Percentiles rank a stretch among this genome's conserved stretches.
These are phyloP conservation scores for Cyamopsis tetragonoloba DNA, from an alignment of 306 rosid species.

Conservation along the genomic window DNA sequence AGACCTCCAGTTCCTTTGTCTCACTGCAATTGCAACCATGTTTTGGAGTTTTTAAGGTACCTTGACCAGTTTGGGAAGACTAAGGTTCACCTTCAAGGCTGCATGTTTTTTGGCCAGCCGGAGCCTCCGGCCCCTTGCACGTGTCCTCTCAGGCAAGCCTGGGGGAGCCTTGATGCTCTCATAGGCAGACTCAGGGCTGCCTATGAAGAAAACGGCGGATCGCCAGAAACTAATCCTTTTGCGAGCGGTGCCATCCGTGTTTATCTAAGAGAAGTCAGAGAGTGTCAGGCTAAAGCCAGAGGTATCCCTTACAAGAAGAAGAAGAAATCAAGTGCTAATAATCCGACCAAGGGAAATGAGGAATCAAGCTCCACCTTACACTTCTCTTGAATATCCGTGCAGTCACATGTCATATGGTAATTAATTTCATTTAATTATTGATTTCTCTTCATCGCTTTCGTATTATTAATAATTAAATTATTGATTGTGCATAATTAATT, in stretches of 20 bases:
- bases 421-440: too few relatives aligned
- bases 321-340: slow-evolving; percentile 68
- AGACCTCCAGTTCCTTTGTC: slow-evolving; percentile 85
- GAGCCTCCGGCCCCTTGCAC: slow-evolving; percentile 99
- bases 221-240: slow-evolving; percentile 81
- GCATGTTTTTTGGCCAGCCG: slow-evolving; percentile 88
- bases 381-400: slow-evolving; percentile 41
- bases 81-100: slow-evolving; percentile 86
- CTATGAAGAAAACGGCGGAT: slow-evolving; percentile 89
- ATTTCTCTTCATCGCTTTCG: too few relatives aligned
- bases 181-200: slow-evolving; percentile 98
- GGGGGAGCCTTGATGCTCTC: slow-evolving; percentile 98
- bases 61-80: slow-evolving; percentile 97
- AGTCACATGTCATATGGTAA: slow-evolving; percentile 37
- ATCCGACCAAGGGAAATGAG: slow-evolving; percentile 42
- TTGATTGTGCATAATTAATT: too few relatives aligned
- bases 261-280: slow-evolving; percentile 84
- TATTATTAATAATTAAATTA: too few relatives aligned
- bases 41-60: slow-evolving; percentile 79
- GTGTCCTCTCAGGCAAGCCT: slow-evolving; percentile 90
- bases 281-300: slow-evolving; percentile 93
- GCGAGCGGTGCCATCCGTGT: slow-evolving; percentile 81
- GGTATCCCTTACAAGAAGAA: slow-evolving; percentile 98
- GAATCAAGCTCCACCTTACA: slow-evolving; percentile 50
- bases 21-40: slow-evolving; percentile 84